A percentile compares a stretch with the other conserved stretches of the same genome.
phyloP scores from a whole-genome alignment of 306 rosid species.

The apple (Malus domestica) region ASM211411v1 NC_041790.1:32685501-32686000 shows the following conservation, averaged over 20 bases:
- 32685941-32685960: neutral
- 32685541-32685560: neutral
- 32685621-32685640: neutral
- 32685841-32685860: conserved; percentile 83
- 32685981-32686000: neutral
- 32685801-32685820: conserved; percentile 71
- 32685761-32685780: neutral
- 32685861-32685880: conserved; percentile 87
- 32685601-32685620: neutral
- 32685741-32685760: neutral
- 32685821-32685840: conserved; percentile 87
- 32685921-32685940: neutral
- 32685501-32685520: neutral
- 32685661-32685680: neutral
- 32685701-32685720: neutral
- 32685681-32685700: neutral
- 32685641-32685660: neutral
- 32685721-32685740: neutral
- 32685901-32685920: neutral
- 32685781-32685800: conserved; percentile 46
- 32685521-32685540: neutral
- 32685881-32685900: conserved; percentile 20
- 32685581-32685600: neutral
- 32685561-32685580: neutral
- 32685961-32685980: neutral